Evolutionary conservation across 192 early-diverging fungal genomes (phyloP), one percentile per base, ranked within the genome.

Genomic region (Backusella macrospora): DNA sequence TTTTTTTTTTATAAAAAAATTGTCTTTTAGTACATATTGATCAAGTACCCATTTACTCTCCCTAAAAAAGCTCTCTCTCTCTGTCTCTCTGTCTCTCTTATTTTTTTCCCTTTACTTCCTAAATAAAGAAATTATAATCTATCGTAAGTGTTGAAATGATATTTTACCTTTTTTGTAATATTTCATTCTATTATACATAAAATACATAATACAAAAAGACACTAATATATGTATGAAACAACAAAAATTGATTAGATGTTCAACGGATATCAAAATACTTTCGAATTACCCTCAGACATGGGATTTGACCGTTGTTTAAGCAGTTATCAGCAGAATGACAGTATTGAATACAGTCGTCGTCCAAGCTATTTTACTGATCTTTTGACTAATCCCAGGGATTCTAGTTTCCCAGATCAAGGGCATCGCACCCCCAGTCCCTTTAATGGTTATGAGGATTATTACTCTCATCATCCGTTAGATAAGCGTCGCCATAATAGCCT

Each of bases 361-460:
- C 71, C 75, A 26, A 76, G 69, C 42, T 76, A 76, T 67, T 70
- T 69, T 43, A 69, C 75, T 12, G 75, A 70, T 16, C 39, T 76
- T 5, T 49, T 76, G 26, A 65, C 40, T 23, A 45, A 45, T 45
- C 43, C 38, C 21, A 65, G 75, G 43, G 70, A 71, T 9, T 46
- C 75, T 18, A 70, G 75, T 34, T 48, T 70, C 8, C 72, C 75
- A 8, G 75, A 76, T 49, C 62, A 71, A 43, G 75, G 71, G 42
- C 75, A 71, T 48, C 75, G 71, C 34, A 70, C 75, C 34, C 69
- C 70, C 37, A 71, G 68, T 7, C 75, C 71, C 16, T 63, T 62
- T 26, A 59, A 64, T 45, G 34, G 39, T 48, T 72, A 72, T 46
- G 71, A 72, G 23, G 71, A 72, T 37, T 62, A 72, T 46, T 18